Evolutionary conservation across 2,329 filamentous ascomycete species (phyloP), one percentile per base, ranked within the genome.

Genomic region (Monosporascus sp.): DNA sequence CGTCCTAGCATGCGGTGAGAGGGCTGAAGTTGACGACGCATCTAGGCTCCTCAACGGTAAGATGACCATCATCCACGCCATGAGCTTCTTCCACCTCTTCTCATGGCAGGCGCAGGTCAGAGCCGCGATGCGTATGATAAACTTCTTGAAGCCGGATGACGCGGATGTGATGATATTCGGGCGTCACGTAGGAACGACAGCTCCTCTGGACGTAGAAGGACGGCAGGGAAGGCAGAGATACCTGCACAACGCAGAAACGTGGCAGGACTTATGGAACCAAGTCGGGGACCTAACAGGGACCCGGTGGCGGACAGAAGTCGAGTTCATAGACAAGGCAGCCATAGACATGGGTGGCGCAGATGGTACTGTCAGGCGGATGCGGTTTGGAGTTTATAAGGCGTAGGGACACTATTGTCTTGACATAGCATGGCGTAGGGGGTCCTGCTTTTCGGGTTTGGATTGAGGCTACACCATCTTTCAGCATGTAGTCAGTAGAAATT

Each of bases 191-290:
- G 78, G 79, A 40, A 72, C 68, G 16, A 54, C 62, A n/a, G 53
- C 54, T n/a, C 64, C 65, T 0, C 22, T 17, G 53, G 62, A 52
- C 61, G 53, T 52, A 64, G 52, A 55, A 66, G 55, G 67, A 49
- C 22, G 50, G 49, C 6, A 55, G 53, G 19, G 57, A 54, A 19
- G 58, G 54, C 22, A 67, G 66, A 66, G 70, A 7, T 81, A 75
- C 57, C 64, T 79, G 1, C 79, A 82, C 60, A 72, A 79, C 55
- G 68, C 72, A 37, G 62, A 66, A 7, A 79, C 73, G 52, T 84
- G 82, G 66, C 75, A 78, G 59, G 61, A 61, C 37, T 66, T 84
- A 24, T 84, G 81, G 81, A 70, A 79, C 50, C 75, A 80, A 55
- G 73, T 82, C 26, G 78, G 78, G 8, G 56, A 54, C 35, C 62